Evolutionary conservation across 768 basidiomycete species (phyloP).

Genomic region (Piloderma croceum): DNA sequence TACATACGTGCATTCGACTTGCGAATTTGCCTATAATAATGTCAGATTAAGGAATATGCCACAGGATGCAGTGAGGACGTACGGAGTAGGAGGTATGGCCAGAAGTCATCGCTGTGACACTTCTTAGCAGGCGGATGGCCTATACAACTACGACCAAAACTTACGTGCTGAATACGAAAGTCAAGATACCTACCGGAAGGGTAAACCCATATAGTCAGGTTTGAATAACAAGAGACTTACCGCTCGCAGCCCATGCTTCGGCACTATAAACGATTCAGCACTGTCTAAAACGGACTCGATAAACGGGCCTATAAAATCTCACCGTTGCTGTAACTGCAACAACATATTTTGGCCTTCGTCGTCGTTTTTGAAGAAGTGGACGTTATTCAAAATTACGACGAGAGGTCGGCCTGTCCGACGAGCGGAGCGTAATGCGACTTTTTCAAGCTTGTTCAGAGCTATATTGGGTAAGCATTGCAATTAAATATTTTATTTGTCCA

Average conservation of each 20-base stretch:
- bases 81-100: conserved; percentile 70
- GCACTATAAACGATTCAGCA: no score
- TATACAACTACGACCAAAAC: no score
- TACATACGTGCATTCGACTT: conserved; percentile 64
- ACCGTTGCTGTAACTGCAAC: conserved; percentile 82
- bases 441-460: conserved; percentile 81
- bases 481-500: no score
- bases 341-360: conserved; percentile 73
- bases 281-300: no score
- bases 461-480: no score
- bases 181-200: conserved; percentile 52
- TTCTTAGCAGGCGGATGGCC: no score
- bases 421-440: conserved; percentile 70
- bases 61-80: conserved; percentile 19
- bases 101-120: conserved; percentile 76
- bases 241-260: conserved; percentile 79
- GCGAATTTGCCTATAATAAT: conserved; percentile 52
- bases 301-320: no score
- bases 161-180: conserved; percentile 73
- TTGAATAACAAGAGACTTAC: conserved; percentile 31
- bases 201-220: conserved; percentile 6
- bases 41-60: conserved; percentile 9
- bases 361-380: conserved; percentile 70
- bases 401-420: conserved; percentile 57
- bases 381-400: conserved; percentile 77